These are phyloP conservation scores for Saccharomycopsis babjevae DNA, from an alignment of 805 yeast species.

Conservation along the genomic window DNA sequence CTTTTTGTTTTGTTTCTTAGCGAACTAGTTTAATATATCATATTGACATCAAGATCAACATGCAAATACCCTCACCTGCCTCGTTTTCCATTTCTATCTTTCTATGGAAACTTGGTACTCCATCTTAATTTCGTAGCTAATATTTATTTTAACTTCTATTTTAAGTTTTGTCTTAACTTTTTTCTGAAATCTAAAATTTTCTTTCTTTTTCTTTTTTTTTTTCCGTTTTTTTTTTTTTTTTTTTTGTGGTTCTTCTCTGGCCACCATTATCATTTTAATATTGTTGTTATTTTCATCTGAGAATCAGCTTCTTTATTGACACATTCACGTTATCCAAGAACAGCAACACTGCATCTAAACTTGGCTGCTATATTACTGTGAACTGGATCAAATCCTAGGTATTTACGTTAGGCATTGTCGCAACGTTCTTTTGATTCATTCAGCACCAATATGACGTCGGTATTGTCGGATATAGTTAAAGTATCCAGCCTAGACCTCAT, in stretches of 20 bases:
- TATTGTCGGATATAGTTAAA: neutral
- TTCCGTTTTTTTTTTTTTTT: neutral
- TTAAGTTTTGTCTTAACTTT: neutral
- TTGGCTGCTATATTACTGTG: neutral
- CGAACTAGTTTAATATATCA: too few species aligned
- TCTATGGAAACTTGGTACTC: too few species aligned
- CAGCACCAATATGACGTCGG: neutral
- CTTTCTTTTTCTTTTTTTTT: neutral
- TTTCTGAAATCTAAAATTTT: neutral
- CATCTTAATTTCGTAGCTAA: too few species aligned
- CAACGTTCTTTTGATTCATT: neutral
- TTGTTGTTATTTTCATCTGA: neutral
- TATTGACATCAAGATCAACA: too few species aligned
- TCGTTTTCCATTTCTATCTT: too few species aligned
- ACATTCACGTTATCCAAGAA: neutral
- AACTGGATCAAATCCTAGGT: neutral
- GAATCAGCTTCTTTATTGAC: neutral
- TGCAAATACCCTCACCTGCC: too few species aligned
- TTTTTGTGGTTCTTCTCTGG: neutral
- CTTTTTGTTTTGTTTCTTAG: too few species aligned
- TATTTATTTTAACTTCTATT: too few species aligned
- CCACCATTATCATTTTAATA: neutral
- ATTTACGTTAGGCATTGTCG: neutral
- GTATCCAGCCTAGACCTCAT: neutral
- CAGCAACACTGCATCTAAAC: neutral